Evolutionary conservation across 2,329 filamentous ascomycete genomes (phyloP), one percentile per base, ranked within the genome.

Genomic region (Ceratocystis destructans): DNA sequence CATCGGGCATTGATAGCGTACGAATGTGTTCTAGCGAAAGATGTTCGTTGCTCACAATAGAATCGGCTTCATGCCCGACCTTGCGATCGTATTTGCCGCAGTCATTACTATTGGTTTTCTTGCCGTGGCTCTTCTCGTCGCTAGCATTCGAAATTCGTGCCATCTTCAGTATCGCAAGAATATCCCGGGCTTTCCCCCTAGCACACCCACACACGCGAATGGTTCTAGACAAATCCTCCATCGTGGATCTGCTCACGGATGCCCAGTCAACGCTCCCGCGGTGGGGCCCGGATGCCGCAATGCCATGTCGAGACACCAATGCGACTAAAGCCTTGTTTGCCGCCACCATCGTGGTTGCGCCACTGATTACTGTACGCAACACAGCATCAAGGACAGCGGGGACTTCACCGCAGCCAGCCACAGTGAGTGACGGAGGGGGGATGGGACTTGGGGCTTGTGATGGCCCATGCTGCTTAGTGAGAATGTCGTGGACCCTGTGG

Each of bases 191-290:
- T 74, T 92, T 94, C 17, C 79, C 79, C n/a, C 82, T 80, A 1
- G 84, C 87, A 1, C 92, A 77, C 0, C 90, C 90, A 8, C 88
- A 89, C 6, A 77, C 75, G 70, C 84, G 85, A 71, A 94, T 90
- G 0, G 87, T 83, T 63, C 86, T 76, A 59, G 82, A 83, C n/a
- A 94, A 78, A 5, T 87, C 82, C 48, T 81, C 77, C 3, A 82
- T 73, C 0, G 82, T 74, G 1, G 85, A 83, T 31, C 77, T 74
- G 25, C 84, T 82, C 1, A 92, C 86, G 8, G 83, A 83, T 70
- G 90, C 83, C 87, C 88, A 93, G 72, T 91, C 79, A 6, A 91
- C 86, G 65, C 86, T 89, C 2, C 86, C 87, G 70, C 86, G 84
- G 4, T 87, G 87, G 8, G 87, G 76, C 5, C 87, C 84, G 53